Percentiles rank a stretch among this genome's conserved stretches.
These are phyloP conservation scores for Raddia distichophylla DNA, from an alignment of 176 grass and related monocot genomes.

Conservation along the genomic window DNA sequence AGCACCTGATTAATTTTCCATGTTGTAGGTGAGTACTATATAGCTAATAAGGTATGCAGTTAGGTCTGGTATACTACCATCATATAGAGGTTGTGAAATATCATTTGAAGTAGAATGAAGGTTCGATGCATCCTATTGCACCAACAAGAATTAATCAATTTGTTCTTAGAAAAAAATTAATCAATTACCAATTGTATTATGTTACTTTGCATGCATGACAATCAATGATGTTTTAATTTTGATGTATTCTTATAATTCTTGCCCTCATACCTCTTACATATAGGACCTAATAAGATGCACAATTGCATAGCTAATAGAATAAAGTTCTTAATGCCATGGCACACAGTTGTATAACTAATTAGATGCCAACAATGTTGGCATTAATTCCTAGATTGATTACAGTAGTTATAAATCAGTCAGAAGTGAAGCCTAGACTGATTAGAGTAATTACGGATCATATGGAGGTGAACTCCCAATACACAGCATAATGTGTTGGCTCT, in stretches of 20 bases:
- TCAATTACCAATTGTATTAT: constrained; percentile 16
- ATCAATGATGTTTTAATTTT: constrained; percentile 21
- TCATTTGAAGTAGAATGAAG: constrained; percentile 10
- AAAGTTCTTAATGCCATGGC: constrained; percentile 17
- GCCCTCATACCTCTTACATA: background rate
- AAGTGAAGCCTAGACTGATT: constrained; percentile 30
- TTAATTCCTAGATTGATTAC: constrained; percentile 10
- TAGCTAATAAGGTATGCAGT: constrained; percentile 29
- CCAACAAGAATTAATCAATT: background rate
- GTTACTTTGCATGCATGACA: constrained; percentile 6
- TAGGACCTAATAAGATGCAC: background rate
- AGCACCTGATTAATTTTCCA: constrained; percentile 13
- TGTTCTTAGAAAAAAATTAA: background rate
- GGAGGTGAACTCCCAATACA: background rate
- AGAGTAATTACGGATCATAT: constrained; percentile 16
- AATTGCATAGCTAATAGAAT: background rate
- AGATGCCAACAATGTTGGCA: constrained; percentile 5
- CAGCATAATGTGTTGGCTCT: background rate
- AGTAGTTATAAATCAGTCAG: constrained; percentile 13
- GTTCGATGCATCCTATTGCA: constrained; percentile 15
- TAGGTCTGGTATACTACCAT: background rate
- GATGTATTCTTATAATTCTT: constrained; percentile 6
- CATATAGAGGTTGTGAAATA: constrained; percentile 10
- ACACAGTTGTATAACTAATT: constrained; percentile 10
- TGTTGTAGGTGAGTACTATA: constrained; percentile 24